Evolutionary conservation across 148 eudicot species (phyloP).

Genomic region (Chenopodium album): DNA sequence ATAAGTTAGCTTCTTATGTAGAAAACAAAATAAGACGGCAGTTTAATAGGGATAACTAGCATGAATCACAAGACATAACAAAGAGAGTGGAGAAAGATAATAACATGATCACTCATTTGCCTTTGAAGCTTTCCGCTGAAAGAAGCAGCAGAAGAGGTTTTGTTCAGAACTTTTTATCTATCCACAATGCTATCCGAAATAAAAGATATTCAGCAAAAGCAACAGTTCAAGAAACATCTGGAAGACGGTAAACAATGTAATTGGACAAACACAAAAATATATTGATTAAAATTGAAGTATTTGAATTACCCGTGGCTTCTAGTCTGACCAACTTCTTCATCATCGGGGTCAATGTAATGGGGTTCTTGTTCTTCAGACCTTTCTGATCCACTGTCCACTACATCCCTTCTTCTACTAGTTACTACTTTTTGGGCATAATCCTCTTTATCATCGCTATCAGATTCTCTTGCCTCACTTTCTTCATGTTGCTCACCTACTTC

Average conservation of each 20-base stretch:
- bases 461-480: conserved; percentile 75
- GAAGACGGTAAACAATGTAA: background rate
- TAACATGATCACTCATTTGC: background rate
- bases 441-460: conserved; percentile 77
- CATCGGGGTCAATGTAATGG: conserved; percentile 70
- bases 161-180: background rate
- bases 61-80: background rate
- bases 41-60: background rate
- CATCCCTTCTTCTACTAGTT: conserved; percentile 78
- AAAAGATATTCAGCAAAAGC: background rate
- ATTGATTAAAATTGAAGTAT: background rate
- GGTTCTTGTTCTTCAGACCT: conserved; percentile 74
- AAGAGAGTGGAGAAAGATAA: background rate
- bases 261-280: background rate
- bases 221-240: conserved; percentile 2
- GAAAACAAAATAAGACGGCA: background rate
- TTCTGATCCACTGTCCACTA: conserved; percentile 83
- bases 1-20: background rate
- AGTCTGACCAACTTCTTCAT: conserved; percentile 88
- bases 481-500: conserved; percentile 72
- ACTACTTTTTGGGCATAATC: conserved; percentile 67
- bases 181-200: background rate
- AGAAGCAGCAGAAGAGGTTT: background rate
- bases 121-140: background rate
- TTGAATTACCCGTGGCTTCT: conserved; percentile 61